phyloP scores from a whole-genome alignment of 352 stramenopile species.

The Pythium biforme region DNA sequence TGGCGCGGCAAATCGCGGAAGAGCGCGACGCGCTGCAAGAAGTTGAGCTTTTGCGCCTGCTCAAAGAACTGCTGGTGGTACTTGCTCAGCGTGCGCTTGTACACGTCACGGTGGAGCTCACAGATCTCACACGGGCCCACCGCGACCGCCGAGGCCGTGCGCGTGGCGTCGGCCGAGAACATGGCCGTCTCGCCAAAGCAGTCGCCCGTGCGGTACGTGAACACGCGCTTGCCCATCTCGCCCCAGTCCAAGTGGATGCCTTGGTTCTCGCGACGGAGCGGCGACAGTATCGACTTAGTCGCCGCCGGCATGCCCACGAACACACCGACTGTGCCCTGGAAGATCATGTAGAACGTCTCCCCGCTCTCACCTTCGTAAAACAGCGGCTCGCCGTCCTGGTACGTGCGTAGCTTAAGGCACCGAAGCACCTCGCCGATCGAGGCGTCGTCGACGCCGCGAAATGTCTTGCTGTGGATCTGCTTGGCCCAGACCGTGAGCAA shows the following conservation, averaged over 20 bases:
- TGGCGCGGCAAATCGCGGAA: slow-evolving; percentile 46
- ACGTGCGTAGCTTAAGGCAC: slow-evolving; percentile 41
- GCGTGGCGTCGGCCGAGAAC: slow-evolving; percentile 46
- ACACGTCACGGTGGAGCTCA: slow-evolving; percentile 47
- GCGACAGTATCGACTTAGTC: neutral
- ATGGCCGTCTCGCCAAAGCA: slow-evolving; percentile 55
- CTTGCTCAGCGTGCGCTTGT: slow-evolving; percentile 43
- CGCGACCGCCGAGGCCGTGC: slow-evolving; percentile 54
- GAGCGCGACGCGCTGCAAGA: slow-evolving; percentile 45
- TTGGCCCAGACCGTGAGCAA: slow-evolving; percentile 42
- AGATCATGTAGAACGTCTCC: slow-evolving; percentile 52
- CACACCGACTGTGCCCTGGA: slow-evolving; percentile 51
- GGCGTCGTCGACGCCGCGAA: slow-evolving; percentile 36
- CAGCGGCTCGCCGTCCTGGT: slow-evolving; percentile 43
- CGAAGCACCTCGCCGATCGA: slow-evolving; percentile 42
- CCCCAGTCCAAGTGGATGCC: slow-evolving; percentile 14
- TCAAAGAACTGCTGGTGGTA: slow-evolving; percentile 52
- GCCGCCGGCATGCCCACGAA: slow-evolving; percentile 42
- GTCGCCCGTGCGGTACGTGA: slow-evolving; percentile 48
- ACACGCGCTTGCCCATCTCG: slow-evolving; percentile 41
- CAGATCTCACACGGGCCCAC: slow-evolving; percentile 43
- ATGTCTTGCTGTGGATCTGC: slow-evolving; percentile 47
- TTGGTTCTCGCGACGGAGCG: slow-evolving; percentile 11
- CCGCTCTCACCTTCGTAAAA: slow-evolving; percentile 61
- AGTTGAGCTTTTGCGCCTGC: slow-evolving; percentile 49